Percentiles rank a stretch among this genome's conserved stretches.
These are phyloP conservation scores for Rhododendron henanense DNA, from an alignment of 148 eudicot species.

Conservation along the genomic window DNA sequence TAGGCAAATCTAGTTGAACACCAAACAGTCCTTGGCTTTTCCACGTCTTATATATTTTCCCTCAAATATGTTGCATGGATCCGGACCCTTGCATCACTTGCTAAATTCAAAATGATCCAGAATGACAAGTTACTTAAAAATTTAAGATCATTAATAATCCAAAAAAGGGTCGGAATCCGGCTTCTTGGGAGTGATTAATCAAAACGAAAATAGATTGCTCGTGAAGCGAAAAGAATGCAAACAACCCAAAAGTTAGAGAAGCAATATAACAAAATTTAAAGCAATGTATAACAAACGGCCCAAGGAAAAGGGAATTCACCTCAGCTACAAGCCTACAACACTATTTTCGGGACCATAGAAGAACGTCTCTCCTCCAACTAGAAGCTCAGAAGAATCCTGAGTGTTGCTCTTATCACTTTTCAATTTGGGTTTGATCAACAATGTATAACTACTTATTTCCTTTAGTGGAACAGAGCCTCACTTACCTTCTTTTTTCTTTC, in stretches of 20 bases:
- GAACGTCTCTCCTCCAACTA: constrained; percentile 95
- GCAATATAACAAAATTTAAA: neutral
- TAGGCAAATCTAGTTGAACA: neutral
- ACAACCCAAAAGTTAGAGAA: neutral
- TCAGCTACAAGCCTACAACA: constrained; percentile 53
- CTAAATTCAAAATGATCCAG: neutral
- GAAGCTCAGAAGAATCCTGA: constrained; percentile 42
- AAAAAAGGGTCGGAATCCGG: too few relatives aligned
- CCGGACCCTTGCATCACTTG: neutral
- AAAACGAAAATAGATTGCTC: too few relatives aligned
- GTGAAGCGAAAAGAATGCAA: too few relatives aligned
- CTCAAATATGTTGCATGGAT: neutral
- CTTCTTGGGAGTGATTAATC: too few relatives aligned
- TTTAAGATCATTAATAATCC: neutral
- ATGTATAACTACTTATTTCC: neutral
- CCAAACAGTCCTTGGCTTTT: neutral
- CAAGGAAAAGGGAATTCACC: constrained; percentile 32
- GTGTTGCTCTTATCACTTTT: constrained; percentile 37
- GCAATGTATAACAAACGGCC: neutral
- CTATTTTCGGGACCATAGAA: constrained; percentile 76
- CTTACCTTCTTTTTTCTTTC: too few relatives aligned
- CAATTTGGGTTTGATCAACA: constrained; percentile 52
- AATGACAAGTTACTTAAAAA: neutral
- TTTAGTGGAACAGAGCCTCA: too few relatives aligned
- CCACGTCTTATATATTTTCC: neutral